These are phyloP conservation scores for Plantago coronopus DNA, from an alignment of 305 asterid species.

Conservation along the genomic window DNA sequence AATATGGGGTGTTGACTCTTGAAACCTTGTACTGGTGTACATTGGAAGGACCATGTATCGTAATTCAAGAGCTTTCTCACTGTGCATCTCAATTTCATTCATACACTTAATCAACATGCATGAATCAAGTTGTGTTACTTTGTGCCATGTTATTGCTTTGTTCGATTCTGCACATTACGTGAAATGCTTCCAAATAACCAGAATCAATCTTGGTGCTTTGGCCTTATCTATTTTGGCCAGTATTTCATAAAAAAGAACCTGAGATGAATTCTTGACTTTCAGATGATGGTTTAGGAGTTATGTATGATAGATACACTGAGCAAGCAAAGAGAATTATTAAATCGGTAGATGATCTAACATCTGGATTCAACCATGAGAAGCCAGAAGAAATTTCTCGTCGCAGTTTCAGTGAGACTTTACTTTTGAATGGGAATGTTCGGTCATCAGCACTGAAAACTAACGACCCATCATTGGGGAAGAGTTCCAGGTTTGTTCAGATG, in stretches of 20 bases:
- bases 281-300: constrained; percentile 38
- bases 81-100: background rate
- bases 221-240: background rate
- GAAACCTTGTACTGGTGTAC: background rate
- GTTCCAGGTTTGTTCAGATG: constrained; percentile 38
- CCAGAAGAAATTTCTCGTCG: constrained; percentile 20
- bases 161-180: background rate
- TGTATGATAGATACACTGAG: constrained; percentile 24
- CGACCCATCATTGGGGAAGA: constrained; percentile 29
- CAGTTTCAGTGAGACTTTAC: constrained; percentile 23
- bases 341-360: constrained; percentile 33
- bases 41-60: background rate
- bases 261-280: constrained; percentile 28
- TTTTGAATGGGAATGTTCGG: constrained; percentile 33
- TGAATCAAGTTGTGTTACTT: no score
- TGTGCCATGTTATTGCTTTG: no score
- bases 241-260: constrained; percentile 7
- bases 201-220: background rate
- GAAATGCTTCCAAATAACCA: background rate
- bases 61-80: background rate
- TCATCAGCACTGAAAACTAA: constrained; percentile 37
- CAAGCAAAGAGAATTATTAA: constrained; percentile 25
- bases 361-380: constrained; percentile 21
- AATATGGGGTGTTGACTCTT: background rate
- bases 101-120: background rate